Evolutionary conservation across 208 protist genomes (phyloP), one percentile per base, ranked within the genome.

Genomic region (Porcisia deanei): DNA sequence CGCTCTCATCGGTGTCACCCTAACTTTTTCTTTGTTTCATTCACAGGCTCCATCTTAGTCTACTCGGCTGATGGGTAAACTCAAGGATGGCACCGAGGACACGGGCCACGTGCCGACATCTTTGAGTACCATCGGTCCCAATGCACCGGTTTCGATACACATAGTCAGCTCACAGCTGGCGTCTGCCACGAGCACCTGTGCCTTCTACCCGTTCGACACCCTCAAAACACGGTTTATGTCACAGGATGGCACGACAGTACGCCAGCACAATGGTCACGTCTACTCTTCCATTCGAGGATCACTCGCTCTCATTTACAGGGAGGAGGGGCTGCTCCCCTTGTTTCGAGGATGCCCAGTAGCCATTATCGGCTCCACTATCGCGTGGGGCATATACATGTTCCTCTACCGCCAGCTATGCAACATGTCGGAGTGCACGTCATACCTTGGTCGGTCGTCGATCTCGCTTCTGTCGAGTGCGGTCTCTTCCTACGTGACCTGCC

Each of bases 171-270:
- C 90, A 3, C 91, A 95, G 70, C 55, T 91, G 0, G 85, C 93
- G 12, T 93, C 88, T 22, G 88, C 87, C 1, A 68, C 81, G 16
- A 95, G 92, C 81, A 96, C 92, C 20, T 75, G 72, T 41, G 47
- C 73, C 30, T 93, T 93, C 60, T 97, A 98, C 78, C 97, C 97
- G 3, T 85, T 98, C n/a, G 97, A 98, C 61, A 80, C 95, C 3
- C 82, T 98, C 1, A 93, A 96, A 77, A 94, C 89, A 1, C 85
- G 94, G 14, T 92, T 94, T 59, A 96, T 97, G 84, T 80, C 91
- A 9, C 89, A 93, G 58, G 89, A 95, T 59, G 86, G 94, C 45
- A 90, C 80, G 16, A 65, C 53, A 25, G 20, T 72, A 39, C 83
- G 91, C 1, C 82, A 85, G 71, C 87, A 91, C 81, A 90, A 96